Conservation (phyloP, 2,329 filamentous ascomycete species). For the Colletotrichum tofieldiae region DNA sequence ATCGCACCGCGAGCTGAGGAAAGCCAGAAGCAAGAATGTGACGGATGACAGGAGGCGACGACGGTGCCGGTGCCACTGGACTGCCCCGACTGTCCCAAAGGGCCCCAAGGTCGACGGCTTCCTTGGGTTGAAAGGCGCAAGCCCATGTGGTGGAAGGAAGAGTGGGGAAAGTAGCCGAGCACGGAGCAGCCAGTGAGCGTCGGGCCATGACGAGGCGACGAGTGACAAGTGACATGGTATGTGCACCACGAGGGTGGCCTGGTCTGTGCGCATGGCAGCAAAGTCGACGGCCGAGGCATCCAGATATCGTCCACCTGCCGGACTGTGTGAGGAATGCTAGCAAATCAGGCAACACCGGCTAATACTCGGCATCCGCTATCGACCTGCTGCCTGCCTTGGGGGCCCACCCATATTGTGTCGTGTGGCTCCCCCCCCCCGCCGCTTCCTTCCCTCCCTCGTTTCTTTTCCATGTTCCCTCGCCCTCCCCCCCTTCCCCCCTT, state of each 20-base stretch:
- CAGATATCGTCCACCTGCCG: not conserved
- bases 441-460: constrained; percentile 40
- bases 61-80: not conserved
- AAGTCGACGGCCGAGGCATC: not conserved
- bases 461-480: constrained; percentile 41
- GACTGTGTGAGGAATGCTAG: too few relatives aligned
- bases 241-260: not conserved
- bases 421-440: constrained; percentile 8
- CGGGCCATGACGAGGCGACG: constrained; percentile 35
- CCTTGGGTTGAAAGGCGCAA: not conserved
- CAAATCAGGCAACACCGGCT: not conserved
- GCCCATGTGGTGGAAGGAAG: not conserved
- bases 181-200: constrained; percentile 38
- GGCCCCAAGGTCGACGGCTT: not conserved
- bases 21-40: not conserved
- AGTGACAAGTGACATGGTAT: constrained; percentile 31
- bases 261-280: constrained; percentile 15
- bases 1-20: not conserved
- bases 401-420: constrained; percentile 5
- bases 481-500: constrained; percentile 3
- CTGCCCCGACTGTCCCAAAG: not conserved
- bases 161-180: constrained; percentile 11
- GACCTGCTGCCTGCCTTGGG: constrained; percentile 9
- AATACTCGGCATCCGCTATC: not conserved
- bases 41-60: not conserved